These are phyloP conservation scores for Cryptosporidium parvum DNA, from an alignment of 169 alveolate species.

Conservation along the genomic window DNA sequence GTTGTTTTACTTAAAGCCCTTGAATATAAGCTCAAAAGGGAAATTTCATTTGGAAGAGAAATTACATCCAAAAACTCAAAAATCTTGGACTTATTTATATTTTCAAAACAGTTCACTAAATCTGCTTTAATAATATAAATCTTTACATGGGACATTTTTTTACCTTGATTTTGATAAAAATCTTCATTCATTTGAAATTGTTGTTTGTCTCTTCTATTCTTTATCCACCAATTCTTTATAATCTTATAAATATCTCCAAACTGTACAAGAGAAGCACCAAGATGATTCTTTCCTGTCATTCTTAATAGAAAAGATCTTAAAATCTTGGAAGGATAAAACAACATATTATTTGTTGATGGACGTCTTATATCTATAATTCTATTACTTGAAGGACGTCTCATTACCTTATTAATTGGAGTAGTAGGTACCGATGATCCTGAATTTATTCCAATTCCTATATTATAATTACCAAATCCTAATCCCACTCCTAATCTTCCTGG, in stretches of 20 bases:
- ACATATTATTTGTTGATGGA: slow-evolving; percentile 55
- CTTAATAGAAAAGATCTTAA: slow-evolving; percentile 54
- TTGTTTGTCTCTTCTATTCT: neutral
- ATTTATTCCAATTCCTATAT: too few relatives aligned
- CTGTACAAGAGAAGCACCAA: slow-evolving; percentile 46
- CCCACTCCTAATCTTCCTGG: neutral
- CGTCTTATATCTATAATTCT: slow-evolving; percentile 30
- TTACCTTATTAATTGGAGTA: neutral
- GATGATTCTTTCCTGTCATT: slow-evolving; percentile 1
- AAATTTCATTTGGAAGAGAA: slow-evolving; percentile 20
- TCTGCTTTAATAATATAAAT: slow-evolving; percentile 59
- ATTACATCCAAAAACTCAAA: slow-evolving; percentile 32
- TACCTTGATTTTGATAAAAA: too few relatives aligned
- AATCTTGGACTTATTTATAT: slow-evolving; percentile 31
- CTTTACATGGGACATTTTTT: neutral
- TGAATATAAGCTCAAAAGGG: slow-evolving; percentile 19
- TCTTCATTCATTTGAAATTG: neutral
- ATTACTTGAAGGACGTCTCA: slow-evolving; percentile 34
- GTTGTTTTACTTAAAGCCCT: slow-evolving; percentile 25
- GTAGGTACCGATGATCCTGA: neutral
- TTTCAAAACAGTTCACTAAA: slow-evolving; percentile 48
- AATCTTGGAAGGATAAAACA: slow-evolving; percentile 44
- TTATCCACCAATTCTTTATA: slow-evolving; percentile 48
- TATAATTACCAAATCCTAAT: neutral
- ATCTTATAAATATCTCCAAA: slow-evolving; percentile 42